Evolutionary conservation across 1,284 basidiomycete species (phyloP), one percentile per base, ranked within the genome.

Genomic region (Inonotus obliquus): DNA sequence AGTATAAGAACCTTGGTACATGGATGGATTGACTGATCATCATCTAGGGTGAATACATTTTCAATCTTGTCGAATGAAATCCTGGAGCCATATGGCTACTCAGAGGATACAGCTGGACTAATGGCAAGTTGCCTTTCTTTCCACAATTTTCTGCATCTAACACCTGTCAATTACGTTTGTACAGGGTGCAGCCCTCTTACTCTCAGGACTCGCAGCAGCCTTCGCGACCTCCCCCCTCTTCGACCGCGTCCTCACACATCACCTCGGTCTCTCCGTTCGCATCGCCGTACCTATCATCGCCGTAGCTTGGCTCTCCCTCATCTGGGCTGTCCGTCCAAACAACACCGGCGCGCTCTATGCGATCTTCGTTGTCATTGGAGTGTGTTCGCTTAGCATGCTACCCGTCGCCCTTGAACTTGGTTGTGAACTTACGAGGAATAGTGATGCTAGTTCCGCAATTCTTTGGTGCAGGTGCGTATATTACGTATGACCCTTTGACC

Each of bases 381-480:
- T 82, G 17, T 74, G 79, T 54, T 85, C 84, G 3, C 65, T 92
- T 55, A 81, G 84, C 4, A 80, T 92, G 74, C 78, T 93, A 2
- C 90, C 91, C 1, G 78, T 92, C 27, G 84, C 77, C 1, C 76
- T 93, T 62, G 91, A 93, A 69, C 80, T 93, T 25, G 86, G 79
- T 10, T 86, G 84, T 48, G 91, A 93, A 70, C 70, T 92, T 32
- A 91, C 89, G 13, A 79, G 87, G 61, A 91, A 90, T 67, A 81
- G 90, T 1, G 88, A 90, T 63, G 85, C 81, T 1, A 90, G 87
- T 63, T 81, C 89, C 0, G 86, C 90, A 0, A 69, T 90, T 27
- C 68, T 92, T 23, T 92, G 89, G 89, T 64, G 45, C 9, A 64
- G 63, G 63, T 64, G 74, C 76, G 83, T 87, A 69, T 44, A 44